Base-by-base conservation (phyloP, 176 grass and related monocot genomes). In the Aegilops tauschii region DNA sequence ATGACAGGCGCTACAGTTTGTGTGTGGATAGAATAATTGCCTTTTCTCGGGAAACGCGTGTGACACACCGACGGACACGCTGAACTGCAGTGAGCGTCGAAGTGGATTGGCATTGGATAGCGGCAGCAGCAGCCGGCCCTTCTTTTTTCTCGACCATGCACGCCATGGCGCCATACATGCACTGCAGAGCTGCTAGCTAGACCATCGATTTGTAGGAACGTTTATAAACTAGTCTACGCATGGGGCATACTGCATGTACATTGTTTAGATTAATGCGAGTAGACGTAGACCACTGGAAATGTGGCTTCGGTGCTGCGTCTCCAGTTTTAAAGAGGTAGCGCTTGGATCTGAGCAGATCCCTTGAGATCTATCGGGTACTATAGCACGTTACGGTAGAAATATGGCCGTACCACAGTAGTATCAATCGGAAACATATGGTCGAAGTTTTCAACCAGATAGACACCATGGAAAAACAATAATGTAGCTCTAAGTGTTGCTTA, bases 1-100 rank as follows among this genome's bases (percentile, higher is more conserved):
- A 96, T 93, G 94, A 93, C 87, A 92, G 65, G 87, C 3, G 23
- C 64, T 77, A 85, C 93, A 91, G 88, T 82, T 39, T 59, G 34
- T 54, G 30, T 75, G 30, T 86, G 82, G 85, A 92, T 90, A 92
- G 87, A 92, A 92, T 94, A 94, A 85, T 92, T 92, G 82, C 85
- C 85, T 88, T 92, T 92, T 84, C 87, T 96, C 52, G 94, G 89
- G 89, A 96, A 85, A 74, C 1, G 89, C 76, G 63, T 8, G 68
- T 28, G 85, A 73, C 70, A 69, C 74, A 20, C 62, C n/a, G 71
- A 59, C 17, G 65, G 37, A 49, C 87, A 42, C 63, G 5, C 59
- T 72, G 76, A 84, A 87, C 74, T 79, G 84, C 84, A 87, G 89
- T 69, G 45, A 47, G 80, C 5, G 27, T 73, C 69, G 12, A 39